These are phyloP conservation scores for Chlamydomonas incerta DNA, from an alignment of 139 green algal genomes.

Conservation along the genomic window DNA sequence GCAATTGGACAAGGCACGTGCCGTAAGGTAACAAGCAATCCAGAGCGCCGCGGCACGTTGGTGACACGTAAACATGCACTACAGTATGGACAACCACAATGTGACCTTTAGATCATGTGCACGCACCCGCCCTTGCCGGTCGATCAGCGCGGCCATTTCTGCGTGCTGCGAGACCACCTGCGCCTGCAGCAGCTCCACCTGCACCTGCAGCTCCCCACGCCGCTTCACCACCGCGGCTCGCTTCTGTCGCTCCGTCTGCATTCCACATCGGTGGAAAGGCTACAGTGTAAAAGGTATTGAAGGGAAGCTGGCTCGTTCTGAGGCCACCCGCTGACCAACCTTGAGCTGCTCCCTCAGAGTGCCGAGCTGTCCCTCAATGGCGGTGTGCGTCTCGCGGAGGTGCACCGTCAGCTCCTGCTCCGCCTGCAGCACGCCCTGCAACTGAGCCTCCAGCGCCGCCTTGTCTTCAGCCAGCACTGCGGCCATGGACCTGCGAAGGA, in stretches of 20 bases:
- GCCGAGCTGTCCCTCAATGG: conserved; percentile 38
- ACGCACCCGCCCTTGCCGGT: conserved; percentile 7
- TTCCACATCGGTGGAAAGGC: too few species aligned
- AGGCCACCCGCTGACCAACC: conserved; percentile 6
- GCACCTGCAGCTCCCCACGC: conserved; percentile 16
- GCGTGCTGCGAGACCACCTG: conserved; percentile 15
- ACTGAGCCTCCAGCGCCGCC: conserved; percentile 32
- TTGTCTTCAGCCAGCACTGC: conserved; percentile 12
- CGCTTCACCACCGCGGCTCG: conserved; percentile 27
- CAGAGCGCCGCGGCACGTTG: too few species aligned
- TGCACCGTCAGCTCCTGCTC: conserved; percentile 42
- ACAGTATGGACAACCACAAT: too few species aligned
- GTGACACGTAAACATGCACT: too few species aligned
- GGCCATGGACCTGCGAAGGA: neutral
- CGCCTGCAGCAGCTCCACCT: conserved; percentile 19
- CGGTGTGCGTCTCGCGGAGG: conserved; percentile 34
- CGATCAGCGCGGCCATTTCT: conserved; percentile 3
- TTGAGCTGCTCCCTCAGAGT: conserved; percentile 38
- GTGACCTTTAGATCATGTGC: too few species aligned
- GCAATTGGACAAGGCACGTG: too few species aligned
- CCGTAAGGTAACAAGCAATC: too few species aligned
- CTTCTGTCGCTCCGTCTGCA: conserved; percentile 32
- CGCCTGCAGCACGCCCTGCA: conserved; percentile 28
- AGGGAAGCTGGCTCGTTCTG: too few species aligned
- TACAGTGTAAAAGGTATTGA: too few species aligned